phyloP scores from a whole-genome alignment of 2,329 filamentous ascomycete species.

The Raffaelea deltoideospora region DNA sequence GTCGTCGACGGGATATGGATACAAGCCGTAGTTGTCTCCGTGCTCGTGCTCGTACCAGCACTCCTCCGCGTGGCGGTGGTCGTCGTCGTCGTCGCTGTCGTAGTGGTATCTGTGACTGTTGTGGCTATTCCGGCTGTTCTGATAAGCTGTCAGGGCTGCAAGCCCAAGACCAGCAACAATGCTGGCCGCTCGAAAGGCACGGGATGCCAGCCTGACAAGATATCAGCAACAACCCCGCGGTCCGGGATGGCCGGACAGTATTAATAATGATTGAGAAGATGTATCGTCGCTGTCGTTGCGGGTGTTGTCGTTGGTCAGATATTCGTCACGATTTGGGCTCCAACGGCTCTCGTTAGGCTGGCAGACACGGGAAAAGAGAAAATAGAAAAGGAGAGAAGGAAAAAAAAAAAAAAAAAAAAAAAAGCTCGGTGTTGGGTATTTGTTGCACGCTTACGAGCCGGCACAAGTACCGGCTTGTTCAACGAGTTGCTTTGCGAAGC shows the following conservation, averaged over 20 bases:
- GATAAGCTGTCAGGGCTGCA: constrained; percentile 39
- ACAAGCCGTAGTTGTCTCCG: background rate
- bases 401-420: background rate
- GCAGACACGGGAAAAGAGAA: background rate
- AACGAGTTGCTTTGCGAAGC: no score
- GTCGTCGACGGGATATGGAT: no score
- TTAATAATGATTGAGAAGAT: no score
- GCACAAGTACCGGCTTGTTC: no score
- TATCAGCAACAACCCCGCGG: background rate
- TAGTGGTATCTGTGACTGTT: no score
- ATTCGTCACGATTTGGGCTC: no score
- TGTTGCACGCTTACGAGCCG: no score
- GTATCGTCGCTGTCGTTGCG: background rate
- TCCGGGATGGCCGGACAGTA: no score
- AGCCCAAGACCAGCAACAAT: constrained; percentile 44
- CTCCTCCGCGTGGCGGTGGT: no score
- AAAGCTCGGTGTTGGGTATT: background rate
- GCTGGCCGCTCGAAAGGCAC: constrained; percentile 36
- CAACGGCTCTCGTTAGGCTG: no score
- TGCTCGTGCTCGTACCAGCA: no score
- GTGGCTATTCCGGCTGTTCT: constrained; percentile 27
- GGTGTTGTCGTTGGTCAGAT: background rate
- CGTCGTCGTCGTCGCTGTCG: no score
- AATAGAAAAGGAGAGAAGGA: background rate
- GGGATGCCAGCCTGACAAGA: constrained; percentile 26